phyloP scores from a whole-genome alignment of 352 stramenopile genomes.

The Pythium sp. region DNA sequence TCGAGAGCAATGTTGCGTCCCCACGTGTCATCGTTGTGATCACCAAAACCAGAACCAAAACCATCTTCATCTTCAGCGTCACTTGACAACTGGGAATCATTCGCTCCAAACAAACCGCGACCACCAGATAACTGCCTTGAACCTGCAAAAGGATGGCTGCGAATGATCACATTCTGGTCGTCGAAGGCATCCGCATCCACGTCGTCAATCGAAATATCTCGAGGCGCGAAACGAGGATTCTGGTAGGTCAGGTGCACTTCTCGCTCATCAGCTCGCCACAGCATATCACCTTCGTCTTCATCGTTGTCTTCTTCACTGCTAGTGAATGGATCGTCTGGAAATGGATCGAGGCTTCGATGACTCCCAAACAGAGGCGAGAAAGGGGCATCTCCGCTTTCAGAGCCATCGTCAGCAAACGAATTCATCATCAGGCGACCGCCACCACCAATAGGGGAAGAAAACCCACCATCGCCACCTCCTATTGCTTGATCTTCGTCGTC shows the following conservation, averaged over 20 bases:
- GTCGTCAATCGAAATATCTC: conserved; percentile 12
- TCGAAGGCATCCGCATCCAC: conserved; percentile 5
- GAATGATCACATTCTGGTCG: background rate
- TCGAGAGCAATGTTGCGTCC: conserved; percentile 29
- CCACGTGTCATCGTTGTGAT: conserved; percentile 22
- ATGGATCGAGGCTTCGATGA: conserved; percentile 17
- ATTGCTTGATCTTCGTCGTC: background rate
- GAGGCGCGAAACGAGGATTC: background rate
- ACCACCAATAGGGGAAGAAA: background rate
- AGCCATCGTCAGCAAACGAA: conserved; percentile 7
- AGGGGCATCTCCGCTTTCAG: background rate
- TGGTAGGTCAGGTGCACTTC: background rate
- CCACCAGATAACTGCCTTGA: background rate
- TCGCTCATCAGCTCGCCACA: background rate
- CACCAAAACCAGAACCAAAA: conserved; percentile 2
- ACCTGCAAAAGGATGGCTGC: background rate
- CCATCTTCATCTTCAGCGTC: conserved; percentile 13
- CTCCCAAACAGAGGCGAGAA: conserved; percentile 4
- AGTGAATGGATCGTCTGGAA: conserved; percentile 22
- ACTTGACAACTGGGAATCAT: conserved; percentile 16
- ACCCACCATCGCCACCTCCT: background rate
- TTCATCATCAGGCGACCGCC: background rate
- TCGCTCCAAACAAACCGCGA: conserved; percentile 19
- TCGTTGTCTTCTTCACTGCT: conserved; percentile 22
- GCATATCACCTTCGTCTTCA: background rate